A percentile compares a stretch with the other conserved stretches of the same genome.
phyloP scores from a whole-genome alignment of 495 filamentous ascomycete genomes.

The Thozetella sp. region DNA sequence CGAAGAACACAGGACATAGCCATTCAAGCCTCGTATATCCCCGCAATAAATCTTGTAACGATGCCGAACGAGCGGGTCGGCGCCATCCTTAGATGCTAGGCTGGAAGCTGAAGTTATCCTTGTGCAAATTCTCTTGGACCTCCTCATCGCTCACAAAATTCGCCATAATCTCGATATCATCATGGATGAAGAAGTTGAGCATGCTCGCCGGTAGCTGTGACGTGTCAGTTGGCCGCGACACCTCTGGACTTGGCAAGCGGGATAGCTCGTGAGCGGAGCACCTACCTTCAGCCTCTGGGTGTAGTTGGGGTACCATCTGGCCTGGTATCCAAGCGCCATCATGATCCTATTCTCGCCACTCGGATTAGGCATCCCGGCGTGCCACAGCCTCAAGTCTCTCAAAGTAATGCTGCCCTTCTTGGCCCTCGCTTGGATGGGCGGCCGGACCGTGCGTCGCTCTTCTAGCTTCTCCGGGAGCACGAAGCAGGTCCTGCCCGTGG shows the following conservation, averaged over 20 bases:
- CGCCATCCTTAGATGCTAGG: neutral
- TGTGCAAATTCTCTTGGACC: neutral
- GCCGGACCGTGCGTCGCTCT: conserved; percentile 24
- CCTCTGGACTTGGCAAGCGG: neutral
- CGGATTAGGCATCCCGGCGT: conserved; percentile 45
- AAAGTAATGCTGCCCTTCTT: conserved; percentile 39
- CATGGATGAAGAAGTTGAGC: neutral
- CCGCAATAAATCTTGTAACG: no score
- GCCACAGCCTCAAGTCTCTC: conserved; percentile 44
- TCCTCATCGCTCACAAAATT: neutral
- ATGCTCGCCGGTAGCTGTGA: neutral
- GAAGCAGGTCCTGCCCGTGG: conserved; percentile 9
- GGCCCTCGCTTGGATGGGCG: conserved; percentile 34
- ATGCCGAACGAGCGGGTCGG: no score
- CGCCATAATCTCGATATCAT: neutral
- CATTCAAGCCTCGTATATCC: no score
- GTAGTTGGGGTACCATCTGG: conserved; percentile 11
- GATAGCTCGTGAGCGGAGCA: neutral
- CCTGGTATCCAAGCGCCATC: conserved; percentile 32
- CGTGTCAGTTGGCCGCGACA: neutral
- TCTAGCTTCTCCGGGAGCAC: conserved; percentile 25
- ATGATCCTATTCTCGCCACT: conserved; percentile 43
- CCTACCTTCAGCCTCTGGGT: neutral
- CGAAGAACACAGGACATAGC: no score
- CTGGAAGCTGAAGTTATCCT: neutral